Base-by-base conservation (phyloP, 106 monocot genomes). In the Narthecium ossifragum region DNA sequence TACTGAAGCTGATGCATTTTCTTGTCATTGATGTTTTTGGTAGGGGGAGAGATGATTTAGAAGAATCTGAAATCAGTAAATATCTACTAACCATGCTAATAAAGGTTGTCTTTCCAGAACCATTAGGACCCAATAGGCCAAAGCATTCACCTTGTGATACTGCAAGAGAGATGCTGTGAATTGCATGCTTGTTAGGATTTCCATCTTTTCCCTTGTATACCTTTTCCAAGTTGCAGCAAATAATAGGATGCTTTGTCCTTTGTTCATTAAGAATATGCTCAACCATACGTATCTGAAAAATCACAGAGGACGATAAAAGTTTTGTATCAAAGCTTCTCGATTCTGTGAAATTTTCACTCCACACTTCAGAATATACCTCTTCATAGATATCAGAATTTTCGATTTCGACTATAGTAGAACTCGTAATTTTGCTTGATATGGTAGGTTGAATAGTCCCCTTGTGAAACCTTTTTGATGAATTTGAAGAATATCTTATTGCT, bases 101-200 rank as follows among this genome's bases (percentile, higher is more conserved):
- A 38, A 93, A 85, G 12, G 93, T 66, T 14, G 88, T 85, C 55
- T 93, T 93, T 38, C 93, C 93, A 47, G 93, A 85, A 26, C 93
- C 93, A 62, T 93, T 93, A 33, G 93, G 92, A 7, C 93, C 93
- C 32, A 93, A 82, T 66, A 93, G 70, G 14, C 93, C 88, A n/a
- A 93, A 88, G 57, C 93, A 93, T 65, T 93, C 82, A 3, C 93
- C 93, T 26, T 52, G 53, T 15, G 70, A 79, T 6, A 93, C 23
- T 46, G 93, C 93, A 50, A 93, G 73, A 58, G 93, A 88, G 41
- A 93, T 38, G 20, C 88, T 82, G 57, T 40, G 69, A 46, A 93
- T 88, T 51, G 93, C 93, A 54, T 79, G 29, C 60, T 88, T 93
- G n/a, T 79, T 51, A 32, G 76, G 71, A 65, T 85, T 93, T 51